Percentiles rank a stretch among this genome's conserved stretches.
Conservation (phyloP, 257 asterid species). For the Craterostigma plantagineum region DNA sequence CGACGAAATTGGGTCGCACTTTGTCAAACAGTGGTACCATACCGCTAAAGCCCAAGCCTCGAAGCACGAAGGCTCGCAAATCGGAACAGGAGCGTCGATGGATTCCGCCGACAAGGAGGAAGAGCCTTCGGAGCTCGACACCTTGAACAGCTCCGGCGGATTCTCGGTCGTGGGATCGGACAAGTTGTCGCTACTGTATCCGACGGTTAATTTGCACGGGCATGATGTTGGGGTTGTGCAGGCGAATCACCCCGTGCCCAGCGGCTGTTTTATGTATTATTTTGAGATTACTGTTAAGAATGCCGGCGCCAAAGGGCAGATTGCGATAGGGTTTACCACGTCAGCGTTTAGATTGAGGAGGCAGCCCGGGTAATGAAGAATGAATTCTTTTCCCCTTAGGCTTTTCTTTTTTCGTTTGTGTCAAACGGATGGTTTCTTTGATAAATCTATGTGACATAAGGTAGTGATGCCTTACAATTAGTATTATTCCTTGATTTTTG, state of each 20-base stretch:
- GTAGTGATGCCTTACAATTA: too few species aligned
- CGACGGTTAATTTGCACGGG: constrained; percentile 44
- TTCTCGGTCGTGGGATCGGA: constrained; percentile 64
- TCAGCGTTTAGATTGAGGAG: constrained; percentile 59
- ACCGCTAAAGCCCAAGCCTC: constrained; percentile 31
- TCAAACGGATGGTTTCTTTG: not conserved
- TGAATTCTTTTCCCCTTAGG: not conserved
- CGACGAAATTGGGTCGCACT: constrained; percentile 53
- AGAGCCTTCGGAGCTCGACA: constrained; percentile 56
- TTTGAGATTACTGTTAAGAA: constrained; percentile 67
- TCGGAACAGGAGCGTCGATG: constrained; percentile 8
- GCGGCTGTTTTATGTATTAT: constrained; percentile 53
- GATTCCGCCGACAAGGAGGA: constrained; percentile 37
- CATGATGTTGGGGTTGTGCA: constrained; percentile 90
- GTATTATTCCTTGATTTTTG: too few species aligned
- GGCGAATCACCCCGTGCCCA: constrained; percentile 73
- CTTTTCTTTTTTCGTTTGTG: not conserved
- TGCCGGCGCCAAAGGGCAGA: constrained; percentile 73
- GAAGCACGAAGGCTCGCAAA: constrained; percentile 15
- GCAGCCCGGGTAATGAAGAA: constrained; percentile 56
- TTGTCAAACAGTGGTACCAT: constrained; percentile 53
- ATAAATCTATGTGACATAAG: too few species aligned
- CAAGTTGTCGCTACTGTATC: constrained; percentile 60
- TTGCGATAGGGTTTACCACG: constrained; percentile 82
- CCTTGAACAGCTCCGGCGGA: constrained; percentile 63